Percentiles rank a stretch among this genome's conserved stretches.
These are phyloP conservation scores for Picea sitchensis DNA, from an alignment of 75 land plant species.

Conservation along the genomic window DNA sequence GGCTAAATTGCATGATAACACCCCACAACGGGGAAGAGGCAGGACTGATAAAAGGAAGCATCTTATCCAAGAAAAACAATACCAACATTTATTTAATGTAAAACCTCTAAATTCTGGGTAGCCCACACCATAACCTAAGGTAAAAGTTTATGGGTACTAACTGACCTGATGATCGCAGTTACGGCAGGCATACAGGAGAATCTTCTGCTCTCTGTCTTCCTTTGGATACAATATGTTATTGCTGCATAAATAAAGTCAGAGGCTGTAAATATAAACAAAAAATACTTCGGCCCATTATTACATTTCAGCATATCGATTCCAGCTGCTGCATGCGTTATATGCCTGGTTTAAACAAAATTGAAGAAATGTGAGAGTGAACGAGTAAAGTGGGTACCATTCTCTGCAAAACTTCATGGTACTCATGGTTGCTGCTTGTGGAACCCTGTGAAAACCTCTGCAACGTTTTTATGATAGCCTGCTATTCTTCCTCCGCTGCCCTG, in stretches of 20 bases:
- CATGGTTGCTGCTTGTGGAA: neutral
- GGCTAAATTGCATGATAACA: no score
- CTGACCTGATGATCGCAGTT: constrained; percentile 96
- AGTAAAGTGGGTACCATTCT: constrained; percentile 11
- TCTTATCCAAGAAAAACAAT: no score
- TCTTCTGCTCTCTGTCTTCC: constrained; percentile 81
- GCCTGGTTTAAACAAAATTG: neutral
- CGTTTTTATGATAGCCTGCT: no score
- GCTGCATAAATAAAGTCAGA: constrained; percentile 28
- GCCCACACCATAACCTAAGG: no score
- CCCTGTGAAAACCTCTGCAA: no score
- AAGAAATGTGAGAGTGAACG: neutral
- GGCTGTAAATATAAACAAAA: neutral
- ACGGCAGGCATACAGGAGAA: constrained; percentile 81
- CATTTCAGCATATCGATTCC: neutral
- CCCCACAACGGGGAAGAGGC: no score
- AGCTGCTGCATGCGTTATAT: no score
- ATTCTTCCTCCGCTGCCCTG: no score
- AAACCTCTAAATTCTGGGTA: no score
- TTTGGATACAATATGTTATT: constrained; percentile 90
- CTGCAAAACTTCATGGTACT: constrained; percentile 30
- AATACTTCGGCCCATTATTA: neutral
- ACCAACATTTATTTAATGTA: no score
- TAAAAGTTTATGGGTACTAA: neutral
- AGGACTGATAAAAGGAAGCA: no score